Evolutionary conservation across 768 basidiomycete genomes (phyloP), one percentile per base, ranked within the genome.

Genomic region (Russula olivacea): DNA sequence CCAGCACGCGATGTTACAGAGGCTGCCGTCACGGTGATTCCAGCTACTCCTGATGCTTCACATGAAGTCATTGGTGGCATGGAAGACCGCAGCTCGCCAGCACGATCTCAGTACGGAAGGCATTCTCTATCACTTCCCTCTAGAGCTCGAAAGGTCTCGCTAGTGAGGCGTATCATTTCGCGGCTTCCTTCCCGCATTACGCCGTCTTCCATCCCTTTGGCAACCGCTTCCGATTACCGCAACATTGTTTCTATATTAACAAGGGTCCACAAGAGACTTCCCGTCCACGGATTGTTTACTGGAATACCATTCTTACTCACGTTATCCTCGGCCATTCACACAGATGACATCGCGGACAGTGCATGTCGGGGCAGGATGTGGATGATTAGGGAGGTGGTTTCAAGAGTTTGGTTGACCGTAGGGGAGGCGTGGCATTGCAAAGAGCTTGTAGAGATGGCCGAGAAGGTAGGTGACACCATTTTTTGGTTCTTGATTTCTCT

Each of bases 261-360:
- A 6, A 80, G 82, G 3, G 78, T 91, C 30, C 87, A 92, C 55
- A 78, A 86, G 65, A 79, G 86, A 55, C 72, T 91, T n/a, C 93
- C 94, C 1, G 75, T 87, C 30, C 83, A 87, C 47, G 88, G 85
- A 2, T 68, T 96, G 45, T 74, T 93, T 19, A 84, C 85, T 2
- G 90, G 92, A 23, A 74, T 91, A 38, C 93, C 94, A 5, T 93
- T 97, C 91, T 73, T 97, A 30, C 71, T 91, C n/a, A 85, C 89
- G 1, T 72, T 96, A 55, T 83, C 90, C 59, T 72, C 69, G 8
- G 82, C 82, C 11, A 75, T 81, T 4, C 77, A 77, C 38, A 68
- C 77, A 30, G 76, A 77, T n/a, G 76, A 78, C 19, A 69, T 70
- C 12, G 73, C 75, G 36, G 77, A 82, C 63, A 58, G 70, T 50